Percentiles rank a stretch among this genome's conserved stretches.
Evolutionary conservation across 306 rosid species (phyloP).

Genomic region (Fragaria ananassa): DNA sequence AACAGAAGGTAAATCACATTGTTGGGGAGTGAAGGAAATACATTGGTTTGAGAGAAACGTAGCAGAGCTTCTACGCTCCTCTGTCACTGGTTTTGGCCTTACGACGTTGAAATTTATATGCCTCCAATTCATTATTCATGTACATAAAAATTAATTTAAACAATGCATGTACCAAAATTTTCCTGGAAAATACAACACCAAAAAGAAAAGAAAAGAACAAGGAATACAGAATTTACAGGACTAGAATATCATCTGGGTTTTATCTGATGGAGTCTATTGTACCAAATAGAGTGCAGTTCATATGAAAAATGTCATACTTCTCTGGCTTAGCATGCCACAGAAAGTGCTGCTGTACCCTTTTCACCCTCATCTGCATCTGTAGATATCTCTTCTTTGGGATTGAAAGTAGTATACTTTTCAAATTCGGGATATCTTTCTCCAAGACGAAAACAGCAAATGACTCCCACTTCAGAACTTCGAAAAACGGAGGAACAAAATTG

Average conservation of each 20-base stretch:
- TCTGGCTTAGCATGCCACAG: slow-evolving; percentile 81
- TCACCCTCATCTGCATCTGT: slow-evolving; percentile 76
- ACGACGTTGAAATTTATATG: not conserved
- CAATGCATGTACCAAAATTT: not conserved
- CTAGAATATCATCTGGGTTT: slow-evolving; percentile 20
- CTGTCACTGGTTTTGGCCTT: not conserved
- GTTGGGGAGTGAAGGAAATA: not conserved
- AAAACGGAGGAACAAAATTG: slow-evolving; percentile 88
- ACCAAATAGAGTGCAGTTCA: slow-evolving; percentile 91
- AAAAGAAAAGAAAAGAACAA: not conserved
- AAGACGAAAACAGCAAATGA: slow-evolving; percentile 77
- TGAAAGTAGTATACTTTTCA: slow-evolving; percentile 69
- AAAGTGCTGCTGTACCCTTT: slow-evolving; percentile 79
- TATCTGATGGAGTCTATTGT: slow-evolving; percentile 54
- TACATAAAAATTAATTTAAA: not conserved
- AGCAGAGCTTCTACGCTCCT: slow-evolving; percentile 3
- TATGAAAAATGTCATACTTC: slow-evolving; percentile 86
- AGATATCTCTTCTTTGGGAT: slow-evolving; percentile 65
- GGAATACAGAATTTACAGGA: not conserved
- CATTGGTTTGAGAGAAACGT: slow-evolving; percentile 4
- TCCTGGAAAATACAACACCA: not conserved
- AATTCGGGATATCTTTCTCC: slow-evolving; percentile 70
- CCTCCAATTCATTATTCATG: not conserved
- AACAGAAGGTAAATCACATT: not conserved
- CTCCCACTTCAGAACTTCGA: slow-evolving; percentile 83